Percentiles rank a stretch among this genome's conserved stretches.
phyloP scores from a whole-genome alignment of 306 rosid genomes.

The Fragaria ananassa region DNA sequence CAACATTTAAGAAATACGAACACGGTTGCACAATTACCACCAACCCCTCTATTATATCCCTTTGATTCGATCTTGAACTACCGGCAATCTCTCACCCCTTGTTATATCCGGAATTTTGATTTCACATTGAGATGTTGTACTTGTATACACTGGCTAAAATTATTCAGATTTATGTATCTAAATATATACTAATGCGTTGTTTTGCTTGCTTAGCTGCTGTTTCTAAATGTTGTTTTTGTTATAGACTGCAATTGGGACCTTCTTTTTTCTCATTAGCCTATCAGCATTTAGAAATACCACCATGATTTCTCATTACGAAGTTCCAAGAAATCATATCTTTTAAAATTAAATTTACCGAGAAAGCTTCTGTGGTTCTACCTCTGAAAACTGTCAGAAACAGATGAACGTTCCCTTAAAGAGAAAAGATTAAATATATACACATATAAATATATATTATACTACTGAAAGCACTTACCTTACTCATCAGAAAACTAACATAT shows the following conservation, averaged over 20 bases:
- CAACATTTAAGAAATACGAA: not conserved
- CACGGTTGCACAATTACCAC: not conserved
- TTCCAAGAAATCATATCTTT: not conserved
- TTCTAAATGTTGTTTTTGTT: not conserved
- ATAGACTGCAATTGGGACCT: not conserved
- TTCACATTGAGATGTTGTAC: not conserved
- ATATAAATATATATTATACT: not conserved
- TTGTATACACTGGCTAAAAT: not conserved
- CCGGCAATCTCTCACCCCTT: not conserved
- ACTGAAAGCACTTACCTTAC: not conserved
- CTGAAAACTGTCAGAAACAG: not conserved
- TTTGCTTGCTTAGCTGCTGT: not conserved
- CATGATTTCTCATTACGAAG: not conserved
- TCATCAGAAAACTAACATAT: slow-evolving; percentile 28
- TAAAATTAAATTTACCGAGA: not conserved
- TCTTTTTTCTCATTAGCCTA: not conserved
- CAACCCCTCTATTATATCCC: not conserved
- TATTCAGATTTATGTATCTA: not conserved
- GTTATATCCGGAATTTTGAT: not conserved
- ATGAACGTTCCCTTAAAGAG: not conserved
- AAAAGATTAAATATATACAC: not conserved
- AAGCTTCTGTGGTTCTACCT: no score
- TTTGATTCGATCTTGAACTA: not conserved
- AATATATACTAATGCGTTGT: not conserved
- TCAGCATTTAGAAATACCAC: not conserved